phyloP scores from a whole-genome alignment of 2,329 filamentous ascomycete genomes.

The Xylariaceae sp. region DNA sequence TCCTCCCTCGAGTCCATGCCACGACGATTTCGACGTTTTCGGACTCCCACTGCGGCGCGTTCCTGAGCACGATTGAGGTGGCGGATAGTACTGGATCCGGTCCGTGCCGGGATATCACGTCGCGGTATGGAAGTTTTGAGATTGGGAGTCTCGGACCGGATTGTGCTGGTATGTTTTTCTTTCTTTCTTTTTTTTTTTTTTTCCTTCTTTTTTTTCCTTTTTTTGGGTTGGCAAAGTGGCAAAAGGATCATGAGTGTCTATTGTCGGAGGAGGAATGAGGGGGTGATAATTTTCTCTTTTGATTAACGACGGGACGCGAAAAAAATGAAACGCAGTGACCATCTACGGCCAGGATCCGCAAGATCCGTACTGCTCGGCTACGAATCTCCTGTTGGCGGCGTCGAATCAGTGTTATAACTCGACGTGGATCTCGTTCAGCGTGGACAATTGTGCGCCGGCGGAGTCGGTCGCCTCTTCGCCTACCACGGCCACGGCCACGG shows the following conservation, averaged over 20 bases:
- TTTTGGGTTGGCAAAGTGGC: not conserved
- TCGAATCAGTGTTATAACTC: slow-evolving; percentile 12
- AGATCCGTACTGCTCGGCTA: slow-evolving; percentile 10
- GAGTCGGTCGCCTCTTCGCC: not conserved
- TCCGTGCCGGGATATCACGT: not conserved
- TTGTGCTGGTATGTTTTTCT: not conserved
- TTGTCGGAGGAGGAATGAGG: too few species aligned
- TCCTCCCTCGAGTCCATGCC: not conserved
- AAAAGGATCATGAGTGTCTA: too few species aligned
- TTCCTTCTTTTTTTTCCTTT: too few species aligned
- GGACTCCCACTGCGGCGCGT: not conserved
- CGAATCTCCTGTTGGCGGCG: slow-evolving; percentile 6
- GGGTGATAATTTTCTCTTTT: not conserved
- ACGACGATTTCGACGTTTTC: not conserved
- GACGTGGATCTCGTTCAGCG: slow-evolving; percentile 12
- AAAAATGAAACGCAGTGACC: slow-evolving; percentile 1
- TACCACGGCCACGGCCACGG: too few species aligned
- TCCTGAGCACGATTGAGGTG: not conserved
- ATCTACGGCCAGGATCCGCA: slow-evolving; percentile 7
- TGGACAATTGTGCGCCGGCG: slow-evolving; percentile 5
- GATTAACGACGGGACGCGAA: too few species aligned
- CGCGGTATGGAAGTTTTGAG: not conserved
- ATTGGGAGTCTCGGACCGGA: not conserved
- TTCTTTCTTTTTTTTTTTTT: not conserved
- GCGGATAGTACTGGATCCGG: not conserved